Evolutionary conservation across 805 yeast species (phyloP).

Genomic region (Candida silvicultrix): DNA sequence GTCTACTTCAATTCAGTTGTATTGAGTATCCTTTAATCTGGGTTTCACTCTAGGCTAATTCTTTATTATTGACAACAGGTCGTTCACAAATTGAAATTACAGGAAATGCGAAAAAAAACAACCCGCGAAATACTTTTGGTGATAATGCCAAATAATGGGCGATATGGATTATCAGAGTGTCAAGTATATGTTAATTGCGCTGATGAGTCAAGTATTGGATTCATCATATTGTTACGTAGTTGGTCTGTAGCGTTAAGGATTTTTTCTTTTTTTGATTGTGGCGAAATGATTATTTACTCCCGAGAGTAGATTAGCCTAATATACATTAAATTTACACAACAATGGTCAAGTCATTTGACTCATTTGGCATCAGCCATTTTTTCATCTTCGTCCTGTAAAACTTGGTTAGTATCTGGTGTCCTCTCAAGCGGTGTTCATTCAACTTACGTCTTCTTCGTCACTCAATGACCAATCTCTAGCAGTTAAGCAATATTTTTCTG

Average conservation of each 20-base stretch:
- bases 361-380: conserved; percentile 15
- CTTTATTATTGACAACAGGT: neutral
- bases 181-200: too few species aligned
- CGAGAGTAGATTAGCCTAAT: too few species aligned
- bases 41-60: too few species aligned
- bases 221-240: too few species aligned
- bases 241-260: too few species aligned
- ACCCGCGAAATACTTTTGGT: too few species aligned
- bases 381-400: conserved; percentile 14
- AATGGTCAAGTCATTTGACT: conserved; percentile 4
- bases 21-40: neutral
- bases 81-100: neutral
- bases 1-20: neutral
- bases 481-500: conserved; percentile 93
- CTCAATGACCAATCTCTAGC: conserved; percentile 70
- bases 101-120: neutral
- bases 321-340: neutral
- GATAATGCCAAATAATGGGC: neutral
- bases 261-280: too few species aligned
- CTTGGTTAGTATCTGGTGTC: conserved; percentile 2
- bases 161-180: too few species aligned
- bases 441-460: conserved; percentile 32
- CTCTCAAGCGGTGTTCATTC: neutral
- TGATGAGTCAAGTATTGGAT: too few species aligned
- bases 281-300: too few species aligned